These are phyloP conservation scores for Haplographium delicatum DNA, from an alignment of 495 filamentous ascomycete genomes.

Conservation along the genomic window DNA sequence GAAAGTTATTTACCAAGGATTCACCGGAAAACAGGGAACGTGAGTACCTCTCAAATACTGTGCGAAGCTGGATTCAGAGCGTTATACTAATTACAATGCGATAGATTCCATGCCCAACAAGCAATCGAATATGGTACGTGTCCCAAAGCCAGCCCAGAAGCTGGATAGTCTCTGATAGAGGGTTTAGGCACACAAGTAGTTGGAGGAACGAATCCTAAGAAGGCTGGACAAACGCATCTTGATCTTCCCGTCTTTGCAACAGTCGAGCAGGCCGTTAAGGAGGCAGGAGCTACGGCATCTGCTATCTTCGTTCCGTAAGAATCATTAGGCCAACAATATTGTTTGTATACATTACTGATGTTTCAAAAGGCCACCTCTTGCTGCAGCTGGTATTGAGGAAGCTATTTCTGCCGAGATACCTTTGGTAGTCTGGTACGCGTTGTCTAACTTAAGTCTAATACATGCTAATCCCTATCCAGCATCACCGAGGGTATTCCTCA, in stretches of 20 bases:
- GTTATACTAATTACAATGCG: slow-evolving; percentile 17
- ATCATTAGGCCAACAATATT: too few species aligned
- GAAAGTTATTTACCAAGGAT: slow-evolving; percentile 94
- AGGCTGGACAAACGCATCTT: slow-evolving; percentile 85
- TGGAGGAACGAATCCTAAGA: slow-evolving; percentile 98
- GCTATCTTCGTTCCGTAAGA: slow-evolving; percentile 98
- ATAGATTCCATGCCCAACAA: slow-evolving; percentile 93
- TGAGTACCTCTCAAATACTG: slow-evolving; percentile 44
- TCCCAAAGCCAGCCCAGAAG: slow-evolving; percentile 21
- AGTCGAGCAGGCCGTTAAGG: slow-evolving; percentile 82
- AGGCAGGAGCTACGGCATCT: slow-evolving; percentile 84
- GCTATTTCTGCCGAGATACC: slow-evolving; percentile 88
- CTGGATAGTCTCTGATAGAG: slow-evolving; percentile 17
- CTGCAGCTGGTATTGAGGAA: slow-evolving; percentile 94
- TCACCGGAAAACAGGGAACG: slow-evolving; percentile 99
- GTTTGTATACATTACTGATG: slow-evolving; percentile 14
- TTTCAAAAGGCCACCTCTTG: slow-evolving; percentile 70
- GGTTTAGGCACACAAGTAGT: slow-evolving; percentile 88
- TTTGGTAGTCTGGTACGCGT: slow-evolving; percentile 76
- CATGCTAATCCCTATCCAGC: slow-evolving; percentile 33
- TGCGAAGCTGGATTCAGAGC: slow-evolving; percentile 2
- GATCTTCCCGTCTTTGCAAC: slow-evolving; percentile 89
- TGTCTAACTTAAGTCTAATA: slow-evolving; percentile 15
- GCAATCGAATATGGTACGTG: slow-evolving; percentile 92
- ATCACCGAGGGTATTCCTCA: slow-evolving; percentile 99